Evolutionary conservation across 768 basidiomycete species (phyloP).

Genomic region (Auricularia heimuer): DNA sequence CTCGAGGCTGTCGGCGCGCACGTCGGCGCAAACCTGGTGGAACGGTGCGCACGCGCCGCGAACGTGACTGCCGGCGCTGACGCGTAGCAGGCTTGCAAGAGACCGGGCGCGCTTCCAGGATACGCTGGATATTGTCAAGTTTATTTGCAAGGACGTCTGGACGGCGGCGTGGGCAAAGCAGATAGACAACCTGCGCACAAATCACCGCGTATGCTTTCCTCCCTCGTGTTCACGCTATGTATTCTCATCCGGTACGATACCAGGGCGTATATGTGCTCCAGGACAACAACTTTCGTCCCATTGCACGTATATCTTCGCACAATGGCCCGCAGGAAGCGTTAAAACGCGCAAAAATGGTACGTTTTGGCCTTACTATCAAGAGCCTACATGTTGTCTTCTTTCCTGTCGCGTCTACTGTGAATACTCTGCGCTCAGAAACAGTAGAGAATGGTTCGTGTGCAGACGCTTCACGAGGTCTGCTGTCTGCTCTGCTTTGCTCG

Average conservation of each 20-base stretch:
- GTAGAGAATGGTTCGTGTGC: too few relatives aligned
- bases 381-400: not conserved
- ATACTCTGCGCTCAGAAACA: too few relatives aligned
- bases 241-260: not conserved
- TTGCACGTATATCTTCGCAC: constrained; percentile 72
- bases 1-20: constrained; percentile 79
- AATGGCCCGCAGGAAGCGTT: constrained; percentile 66
- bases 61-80: not conserved
- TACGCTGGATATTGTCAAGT: constrained; percentile 86
- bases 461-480: too few relatives aligned
- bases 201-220: constrained; percentile 61
- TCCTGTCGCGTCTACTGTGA: too few relatives aligned
- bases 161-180: constrained; percentile 86
- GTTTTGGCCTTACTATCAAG: constrained; percentile 16
- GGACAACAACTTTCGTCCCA: constrained; percentile 83
- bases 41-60: constrained; percentile 45
- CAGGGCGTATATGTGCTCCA: constrained; percentile 92
- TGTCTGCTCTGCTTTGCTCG: too few relatives aligned
- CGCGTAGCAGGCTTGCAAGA: constrained; percentile 51
- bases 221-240: not conserved
- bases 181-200: constrained; percentile 90
- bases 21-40: constrained; percentile 78
- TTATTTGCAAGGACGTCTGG: constrained; percentile 97
- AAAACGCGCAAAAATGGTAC: constrained; percentile 59
- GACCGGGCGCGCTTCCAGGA: constrained; percentile 68